Base-by-base conservation (phyloP, 176 grass and related monocot genomes). In the Typha latifolia region DNA sequence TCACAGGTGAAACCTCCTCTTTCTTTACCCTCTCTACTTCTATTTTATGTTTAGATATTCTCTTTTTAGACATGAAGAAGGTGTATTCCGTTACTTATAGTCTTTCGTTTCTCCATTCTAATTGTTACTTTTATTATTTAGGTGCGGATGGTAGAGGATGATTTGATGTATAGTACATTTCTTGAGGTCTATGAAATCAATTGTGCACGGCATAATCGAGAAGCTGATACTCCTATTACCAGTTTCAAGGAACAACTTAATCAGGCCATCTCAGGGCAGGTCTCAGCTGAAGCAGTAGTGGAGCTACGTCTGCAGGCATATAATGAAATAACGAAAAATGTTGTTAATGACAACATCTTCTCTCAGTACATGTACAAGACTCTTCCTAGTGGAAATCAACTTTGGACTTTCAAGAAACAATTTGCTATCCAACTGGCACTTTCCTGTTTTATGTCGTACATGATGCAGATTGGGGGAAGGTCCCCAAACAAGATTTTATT, bases 61-160 rank as follows among this genome's bases (percentile, higher is more conserved):
- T 21, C 20, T 59, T 59, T 21, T 59, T 11, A 19, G 53, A 22
- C 18, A 21, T 16, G 16, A 19, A 59, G 7, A 57, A 37, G 0
- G 5, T 43, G 37, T 43, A 43, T 43, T 43, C 5, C 37, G 9
- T 43, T 43, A 43, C 37, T 7, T 43, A 10, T 10, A 43, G n/a
- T 56, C 19, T 14, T 37, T 59, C 22, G 49, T 67, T 55, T 32
- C 16, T 52, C 79, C 47, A 85, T 32, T 65, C 29, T 6, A 14
- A 13, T 63, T 49, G 57, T 68, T 29, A n/a, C 55, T 65, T 77
- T 49, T 67, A 19, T 26, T 67, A 68, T 86, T 67, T 84, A 99
- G 95, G 95, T 99, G 57, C 89, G 95, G 67, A 94, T 99, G 95
- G 95, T 99, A 37, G 95, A 99, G 76, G 95, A 99, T 90, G 95